Base-by-base conservation (phyloP, 495 filamentous ascomycete species). In the Trichoderma parareesei region DNA sequence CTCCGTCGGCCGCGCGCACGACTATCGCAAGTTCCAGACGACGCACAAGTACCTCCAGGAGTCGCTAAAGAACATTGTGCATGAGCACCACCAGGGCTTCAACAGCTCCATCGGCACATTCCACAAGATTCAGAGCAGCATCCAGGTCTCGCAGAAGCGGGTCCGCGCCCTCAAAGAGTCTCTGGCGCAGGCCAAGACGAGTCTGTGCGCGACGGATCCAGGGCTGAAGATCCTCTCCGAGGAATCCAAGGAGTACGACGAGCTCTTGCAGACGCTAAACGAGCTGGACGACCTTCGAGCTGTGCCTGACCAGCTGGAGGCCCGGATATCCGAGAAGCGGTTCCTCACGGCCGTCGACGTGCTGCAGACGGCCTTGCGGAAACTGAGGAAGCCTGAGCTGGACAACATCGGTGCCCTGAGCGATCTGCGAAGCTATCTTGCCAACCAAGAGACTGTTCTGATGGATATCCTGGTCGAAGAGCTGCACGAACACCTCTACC, bases 101-200 rank as follows among this genome's bases (percentile, higher is more conserved):
- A 99, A 97, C 73, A 97, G 92, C 76, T 96, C 92, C 48, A 98
- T 99, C 64, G 95, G 94, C 73, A 96, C 93, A 16, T 99, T 97
- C 70, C 95, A 99, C 77, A 97, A 93, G 76, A 98, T 99, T 65
- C 94, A 98, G 73, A 83, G 88, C 6, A 96, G 91, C 75, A 96
- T 99, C 68, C 89, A 92, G 66, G 79, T 85, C 41, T 96, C 92
- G 13, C 95, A 99, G 74, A 82, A 83, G 65, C 88, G 93, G 64
- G 89, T 98, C 33, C 86, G 93, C 68, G 79, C 80, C 10, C 77
- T 99, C 66, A 92, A 90, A 73, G 87, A 92, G 64, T 90, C 90
- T 10, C 80, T 99, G 46, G 81, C 88, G n/a, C 78, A 88, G 44
- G 90, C 94, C 40, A 96, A 96, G 73, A 76, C 81, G 7, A 90